Evolutionary conservation across 2,329 filamentous ascomycete genomes (phyloP).

Genomic region (Beauveria pseudobassiana): DNA sequence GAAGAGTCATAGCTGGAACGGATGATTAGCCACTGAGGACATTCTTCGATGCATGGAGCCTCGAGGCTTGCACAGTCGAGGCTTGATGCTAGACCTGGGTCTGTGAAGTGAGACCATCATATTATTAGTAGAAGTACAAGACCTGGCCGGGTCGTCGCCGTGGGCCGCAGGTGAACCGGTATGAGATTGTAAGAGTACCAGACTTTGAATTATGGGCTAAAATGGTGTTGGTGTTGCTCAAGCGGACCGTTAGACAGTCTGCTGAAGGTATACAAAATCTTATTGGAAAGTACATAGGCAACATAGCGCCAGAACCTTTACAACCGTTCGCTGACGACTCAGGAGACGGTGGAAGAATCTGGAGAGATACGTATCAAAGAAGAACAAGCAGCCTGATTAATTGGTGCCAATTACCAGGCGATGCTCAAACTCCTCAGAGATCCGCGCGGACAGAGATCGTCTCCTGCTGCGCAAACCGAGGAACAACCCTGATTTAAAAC

Average conservation of each 20-base stretch:
- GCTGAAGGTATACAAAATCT: background rate
- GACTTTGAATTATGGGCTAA: background rate
- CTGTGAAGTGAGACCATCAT: background rate
- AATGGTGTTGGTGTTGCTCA: background rate
- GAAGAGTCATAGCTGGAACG: background rate
- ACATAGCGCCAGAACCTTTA: background rate
- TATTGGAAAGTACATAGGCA: background rate
- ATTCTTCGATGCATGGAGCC: background rate
- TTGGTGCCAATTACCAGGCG: background rate
- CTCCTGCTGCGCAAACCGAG: background rate
- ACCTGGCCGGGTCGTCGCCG: slow-evolving; percentile 1
- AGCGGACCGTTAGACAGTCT: background rate
- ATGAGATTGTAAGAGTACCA: background rate
- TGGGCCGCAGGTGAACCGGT: background rate
- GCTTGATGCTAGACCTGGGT: background rate
- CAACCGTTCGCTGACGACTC: no score
- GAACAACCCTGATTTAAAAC: background rate
- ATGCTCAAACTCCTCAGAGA: background rate
- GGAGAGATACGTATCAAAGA: no score
- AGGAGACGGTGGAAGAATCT: background rate
- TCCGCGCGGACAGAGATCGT: background rate
- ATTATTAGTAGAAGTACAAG: background rate
- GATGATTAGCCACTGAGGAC: background rate
- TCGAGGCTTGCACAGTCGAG: background rate
- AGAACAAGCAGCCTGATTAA: no score